Base-by-base conservation (phyloP, 2,329 filamentous ascomycete species). In the Penicillium sp. region DNA sequence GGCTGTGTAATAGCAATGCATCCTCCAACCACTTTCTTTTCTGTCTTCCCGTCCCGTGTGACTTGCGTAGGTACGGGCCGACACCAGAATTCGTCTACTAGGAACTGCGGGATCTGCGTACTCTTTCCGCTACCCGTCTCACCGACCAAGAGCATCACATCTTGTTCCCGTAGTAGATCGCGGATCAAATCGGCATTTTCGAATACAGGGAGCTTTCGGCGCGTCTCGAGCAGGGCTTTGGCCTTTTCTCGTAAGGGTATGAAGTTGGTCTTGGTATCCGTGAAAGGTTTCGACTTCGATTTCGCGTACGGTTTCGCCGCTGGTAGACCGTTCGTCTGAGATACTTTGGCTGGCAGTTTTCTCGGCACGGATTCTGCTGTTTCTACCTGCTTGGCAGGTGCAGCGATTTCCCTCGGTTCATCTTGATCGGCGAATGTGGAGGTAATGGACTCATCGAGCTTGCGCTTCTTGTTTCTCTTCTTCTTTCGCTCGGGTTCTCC, bases 61-160 rank as follows among this genome's bases (percentile, higher is more conserved):
- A 86, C 62, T 47, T 77, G 82, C 44, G 85, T 80, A 54, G 74
- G 83, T 54, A 79, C 80, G 35, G 80, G 82, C 51, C 78, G 80
- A 71, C 91, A 96, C 91, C 92, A 97, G 7, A 84, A 75, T 67
- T 97, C 89, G 27, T 80, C 77, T 44, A 88, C 83, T 8, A 99
- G 77, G 59, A 96, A 97, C 67, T 97, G 94, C 0, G 94, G 93
- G 0, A 97, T 87, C 73, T 99, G 94, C 0, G 94, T 99, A 77
- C 90, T 95, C 76, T 99, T 99, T 69, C 94, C 94, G 15, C 90
- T 96, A 70, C 94, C 94, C 0, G 94, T 99, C 72, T 97, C 93
- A 76, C 93, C 93, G 3, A 94, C 88, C 15, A 99, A 77, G 0
- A 99, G 80, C 49, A 99, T 82, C 1, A 96, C 84, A 65, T 95